phyloP scores from a whole-genome alignment of 306 rosid species.

The Trichosanthes cucumerina region DNA sequence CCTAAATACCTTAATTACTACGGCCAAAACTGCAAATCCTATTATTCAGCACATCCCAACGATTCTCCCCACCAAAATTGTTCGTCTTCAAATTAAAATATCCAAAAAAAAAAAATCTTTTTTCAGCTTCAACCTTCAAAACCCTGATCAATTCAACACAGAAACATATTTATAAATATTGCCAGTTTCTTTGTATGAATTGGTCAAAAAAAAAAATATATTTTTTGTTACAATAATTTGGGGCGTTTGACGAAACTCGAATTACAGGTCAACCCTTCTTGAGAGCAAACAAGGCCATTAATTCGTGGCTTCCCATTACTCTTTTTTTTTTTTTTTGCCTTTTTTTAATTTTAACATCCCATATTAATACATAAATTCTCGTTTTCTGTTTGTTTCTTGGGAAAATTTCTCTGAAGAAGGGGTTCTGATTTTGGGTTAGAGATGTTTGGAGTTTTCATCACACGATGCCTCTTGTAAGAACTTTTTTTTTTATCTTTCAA shows the following conservation, averaged over 20 bases:
- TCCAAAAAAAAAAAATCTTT: no score
- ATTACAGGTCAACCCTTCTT: background rate
- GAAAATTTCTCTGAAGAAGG: background rate
- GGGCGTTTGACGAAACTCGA: background rate
- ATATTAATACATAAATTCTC: background rate
- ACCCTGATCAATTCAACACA: no score
- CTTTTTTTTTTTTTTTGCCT: background rate
- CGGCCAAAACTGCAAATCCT: background rate
- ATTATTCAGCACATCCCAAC: background rate
- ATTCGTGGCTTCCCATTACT: background rate
- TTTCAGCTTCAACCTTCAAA: background rate
- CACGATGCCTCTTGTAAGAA: slow-evolving; percentile 51
- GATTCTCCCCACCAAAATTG: background rate
- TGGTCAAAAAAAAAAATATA: background rate
- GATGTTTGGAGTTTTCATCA: slow-evolving; percentile 71
- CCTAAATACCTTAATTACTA: background rate
- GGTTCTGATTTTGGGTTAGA: background rate
- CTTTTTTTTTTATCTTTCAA: background rate
- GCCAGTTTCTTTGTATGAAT: background rate
- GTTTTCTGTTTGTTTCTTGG: background rate
- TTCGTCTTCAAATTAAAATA: background rate
- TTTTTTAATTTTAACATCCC: background rate
- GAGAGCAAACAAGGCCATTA: background rate
- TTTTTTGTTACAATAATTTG: no score
- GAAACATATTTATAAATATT: no score